Evolutionary conservation across 2,329 filamentous ascomycete genomes (phyloP).

Genomic region (Pestalotiopsis sp.): DNA sequence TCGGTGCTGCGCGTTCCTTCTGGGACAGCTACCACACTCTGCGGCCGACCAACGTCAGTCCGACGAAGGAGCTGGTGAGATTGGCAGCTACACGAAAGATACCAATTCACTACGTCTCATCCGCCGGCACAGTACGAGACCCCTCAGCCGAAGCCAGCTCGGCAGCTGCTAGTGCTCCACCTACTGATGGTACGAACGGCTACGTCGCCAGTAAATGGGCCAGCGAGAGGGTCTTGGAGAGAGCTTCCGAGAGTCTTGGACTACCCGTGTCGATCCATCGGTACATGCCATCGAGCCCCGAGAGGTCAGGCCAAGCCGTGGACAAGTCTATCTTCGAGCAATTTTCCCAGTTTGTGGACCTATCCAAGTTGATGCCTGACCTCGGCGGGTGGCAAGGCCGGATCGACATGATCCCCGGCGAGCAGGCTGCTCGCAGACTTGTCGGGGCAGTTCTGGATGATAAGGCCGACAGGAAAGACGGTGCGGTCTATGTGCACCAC

Average conservation of each 20-base stretch:
- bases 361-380: constrained; percentile 6
- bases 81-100: constrained; percentile 8
- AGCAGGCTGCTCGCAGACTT: background rate
- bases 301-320: background rate
- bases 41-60: constrained; percentile 27
- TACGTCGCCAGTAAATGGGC: constrained; percentile 37
- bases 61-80: constrained; percentile 29
- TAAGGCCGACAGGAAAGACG: background rate
- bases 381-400: constrained; percentile 14
- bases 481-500: background rate
- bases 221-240: constrained; percentile 33
- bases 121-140: background rate
- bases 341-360: constrained; percentile 7
- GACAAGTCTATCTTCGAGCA: background rate
- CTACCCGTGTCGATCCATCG: background rate
- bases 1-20: constrained; percentile 37
- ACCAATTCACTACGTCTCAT: background rate
- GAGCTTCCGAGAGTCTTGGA: constrained; percentile 8
- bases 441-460: constrained; percentile 1
- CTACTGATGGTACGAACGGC: constrained; percentile 28
- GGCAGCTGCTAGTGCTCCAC: constrained; percentile 5
- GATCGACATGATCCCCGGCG: constrained; percentile 14
- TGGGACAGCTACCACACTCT: constrained; percentile 32
- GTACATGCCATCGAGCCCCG: background rate
- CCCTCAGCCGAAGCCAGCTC: background rate